Conservation (phyloP, 176 grass and related monocot genomes). For the Cenchrus americanus region DNA sequence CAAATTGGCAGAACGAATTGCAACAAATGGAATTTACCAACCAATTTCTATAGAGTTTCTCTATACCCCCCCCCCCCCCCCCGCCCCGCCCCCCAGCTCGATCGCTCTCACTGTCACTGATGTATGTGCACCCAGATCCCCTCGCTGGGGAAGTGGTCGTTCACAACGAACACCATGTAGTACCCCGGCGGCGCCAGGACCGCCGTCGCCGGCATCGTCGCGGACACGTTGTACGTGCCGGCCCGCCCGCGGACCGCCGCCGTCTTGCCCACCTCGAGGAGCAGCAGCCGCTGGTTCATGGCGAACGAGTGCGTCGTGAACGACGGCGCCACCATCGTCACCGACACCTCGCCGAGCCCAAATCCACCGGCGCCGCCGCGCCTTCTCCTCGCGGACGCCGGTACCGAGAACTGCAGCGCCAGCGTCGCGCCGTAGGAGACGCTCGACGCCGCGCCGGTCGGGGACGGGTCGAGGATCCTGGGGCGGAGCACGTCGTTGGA, state of each 20-base stretch:
- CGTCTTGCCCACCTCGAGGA: constrained; percentile 41
- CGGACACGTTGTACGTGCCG: constrained; percentile 25
- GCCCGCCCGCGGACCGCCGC: not conserved
- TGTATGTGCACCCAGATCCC: constrained; percentile 74
- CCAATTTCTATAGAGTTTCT: constrained; percentile 4
- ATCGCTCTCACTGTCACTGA: constrained; percentile 43
- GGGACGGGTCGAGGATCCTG: constrained; percentile 43
- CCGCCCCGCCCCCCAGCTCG: not conserved
- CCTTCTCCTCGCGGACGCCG: not conserved
- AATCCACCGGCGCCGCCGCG: not conserved
- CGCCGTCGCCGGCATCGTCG: constrained; percentile 50
- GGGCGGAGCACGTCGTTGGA: constrained; percentile 54
- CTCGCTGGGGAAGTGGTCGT: constrained; percentile 65
- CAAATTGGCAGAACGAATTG: not conserved
- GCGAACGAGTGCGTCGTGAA: constrained; percentile 88
- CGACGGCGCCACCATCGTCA: constrained; percentile 70
- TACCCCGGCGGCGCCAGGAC: constrained; percentile 72
- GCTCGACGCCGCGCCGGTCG: not conserved
- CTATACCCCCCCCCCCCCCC: too few species aligned
- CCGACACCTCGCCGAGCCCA: constrained; percentile 17
- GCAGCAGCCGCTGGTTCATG: constrained; percentile 82
- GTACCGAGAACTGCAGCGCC: constrained; percentile 52
- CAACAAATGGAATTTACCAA: not conserved
- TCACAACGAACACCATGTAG: constrained; percentile 87
- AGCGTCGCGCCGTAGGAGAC: constrained; percentile 49